Base-by-base conservation (phyloP, 2,329 filamentous ascomycete genomes). In the Talaromyces pinophilus region DNA sequence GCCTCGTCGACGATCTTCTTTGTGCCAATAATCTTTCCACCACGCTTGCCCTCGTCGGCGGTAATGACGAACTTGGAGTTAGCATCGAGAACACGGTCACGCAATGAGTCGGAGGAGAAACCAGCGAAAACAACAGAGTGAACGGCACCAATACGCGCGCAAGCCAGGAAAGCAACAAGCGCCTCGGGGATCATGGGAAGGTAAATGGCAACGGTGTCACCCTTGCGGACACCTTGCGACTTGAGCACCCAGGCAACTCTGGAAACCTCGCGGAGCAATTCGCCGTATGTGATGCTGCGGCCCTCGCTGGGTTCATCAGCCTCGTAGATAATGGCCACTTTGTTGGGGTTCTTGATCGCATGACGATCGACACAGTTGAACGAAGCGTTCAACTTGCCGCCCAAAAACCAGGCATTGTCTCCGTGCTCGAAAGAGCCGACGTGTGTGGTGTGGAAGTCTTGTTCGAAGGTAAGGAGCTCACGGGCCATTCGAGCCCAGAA, bases 1-100 rank as follows among this genome's bases (percentile, higher is more conserved):
- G 94, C 94, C 77, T 98, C 95, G 76, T 99, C 95, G 72, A 98
- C 95, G 77, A 99, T 98, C 85, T 96, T 96, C 88, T 99, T 98
- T 74, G 94, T 98, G 75, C 92, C 92, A 77, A 99, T 97, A 74
- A 96, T 81, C 85, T 98, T 99, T 78, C 95, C 95, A 73, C 95
- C 95, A 74, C 95, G 92, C 87, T 96, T 97, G 76, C 95, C 95
- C 85, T 99, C 95, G 78, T 99, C 95, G 1, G 92, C 91, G 67
- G 95, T 99, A 77, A 99, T 97, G 81, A 98, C 90, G 63, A 98
- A 92, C 83, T 91, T 96, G 79, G 90, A 94, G 72, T 92, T 83
- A 67, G 91, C 94, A 76, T 99, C 95, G 68, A 95, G 84, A 74
- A 99, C 93, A 76, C 95, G 93, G 80, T 99, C 95, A 70, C 94